These are phyloP conservation scores for Speleostelium caveatum DNA, from an alignment of 78 protist genomes.

Conservation along the genomic window DNA sequence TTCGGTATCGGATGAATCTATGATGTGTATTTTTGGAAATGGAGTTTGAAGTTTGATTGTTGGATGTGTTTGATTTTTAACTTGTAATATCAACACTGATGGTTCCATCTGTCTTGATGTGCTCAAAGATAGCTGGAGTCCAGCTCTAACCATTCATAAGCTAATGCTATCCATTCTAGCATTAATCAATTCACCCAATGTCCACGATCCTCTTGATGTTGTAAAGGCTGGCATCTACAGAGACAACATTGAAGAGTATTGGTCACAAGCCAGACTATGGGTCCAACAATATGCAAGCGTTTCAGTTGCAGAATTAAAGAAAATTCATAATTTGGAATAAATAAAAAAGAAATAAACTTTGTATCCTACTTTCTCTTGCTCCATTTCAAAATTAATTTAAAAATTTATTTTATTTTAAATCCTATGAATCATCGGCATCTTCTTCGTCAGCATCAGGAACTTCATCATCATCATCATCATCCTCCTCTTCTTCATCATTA, in stretches of 20 bases:
- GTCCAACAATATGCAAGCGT: constrained; percentile 6
- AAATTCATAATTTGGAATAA: constrained; percentile 16
- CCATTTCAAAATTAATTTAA: too few relatives aligned
- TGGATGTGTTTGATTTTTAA: too few relatives aligned
- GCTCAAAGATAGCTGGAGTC: constrained; percentile 93
- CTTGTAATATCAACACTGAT: constrained; percentile 90
- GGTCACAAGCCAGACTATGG: constrained; percentile 25
- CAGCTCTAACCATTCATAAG: constrained; percentile 91
- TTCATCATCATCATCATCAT: too few relatives aligned
- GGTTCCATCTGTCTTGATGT: constrained; percentile 97
- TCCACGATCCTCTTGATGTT: constrained; percentile 77
- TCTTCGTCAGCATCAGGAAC: too few relatives aligned
- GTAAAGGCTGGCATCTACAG: constrained; percentile 66
- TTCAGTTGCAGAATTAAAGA: neutral
- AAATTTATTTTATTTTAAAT: too few relatives aligned
- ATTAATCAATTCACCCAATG: constrained; percentile 91
- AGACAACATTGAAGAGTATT: constrained; percentile 25
- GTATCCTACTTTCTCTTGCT: neutral
- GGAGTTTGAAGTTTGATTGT: too few relatives aligned
- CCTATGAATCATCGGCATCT: too few relatives aligned
- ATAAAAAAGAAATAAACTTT: neutral
- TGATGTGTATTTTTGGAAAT: too few relatives aligned
- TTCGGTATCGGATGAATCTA: too few relatives aligned
- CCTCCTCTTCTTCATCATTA: too few relatives aligned
- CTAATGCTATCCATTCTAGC: constrained; percentile 85